These are phyloP conservation scores for Glaciozyma martinii DNA, from an alignment of 768 basidiomycete species.

Conservation along the genomic window DNA sequence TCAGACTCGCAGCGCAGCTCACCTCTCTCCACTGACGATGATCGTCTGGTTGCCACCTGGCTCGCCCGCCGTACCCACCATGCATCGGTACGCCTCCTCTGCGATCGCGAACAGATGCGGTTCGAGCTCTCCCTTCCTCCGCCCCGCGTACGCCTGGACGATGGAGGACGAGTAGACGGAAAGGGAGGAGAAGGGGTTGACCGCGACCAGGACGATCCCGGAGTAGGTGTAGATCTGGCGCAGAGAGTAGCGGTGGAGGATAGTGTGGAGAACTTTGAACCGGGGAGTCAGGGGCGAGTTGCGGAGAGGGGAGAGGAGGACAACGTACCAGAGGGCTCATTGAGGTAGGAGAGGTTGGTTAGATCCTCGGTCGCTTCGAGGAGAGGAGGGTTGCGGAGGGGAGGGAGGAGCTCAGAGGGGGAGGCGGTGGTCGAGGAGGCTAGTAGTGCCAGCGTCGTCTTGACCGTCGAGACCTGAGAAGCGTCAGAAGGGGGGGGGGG, in stretches of 20 bases:
- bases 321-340: slow-evolving; percentile 82
- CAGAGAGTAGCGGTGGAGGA: slow-evolving; percentile 89
- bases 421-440: slow-evolving; percentile 46
- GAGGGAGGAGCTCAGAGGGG: slow-evolving; percentile 56
- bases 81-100: slow-evolving; percentile 95
- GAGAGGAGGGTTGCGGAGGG: slow-evolving; percentile 89
- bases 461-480: slow-evolving; percentile 44
- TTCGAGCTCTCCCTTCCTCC: slow-evolving; percentile 86
- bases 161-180: slow-evolving; percentile 94
- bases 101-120: slow-evolving; percentile 98
- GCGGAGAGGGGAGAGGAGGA: not conserved
- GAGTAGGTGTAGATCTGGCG: slow-evolving; percentile 99
- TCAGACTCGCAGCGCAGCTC: slow-evolving; percentile 30
- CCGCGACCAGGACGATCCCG: slow-evolving; percentile 95
- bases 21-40: slow-evolving; percentile 97
- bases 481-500: too few species aligned
- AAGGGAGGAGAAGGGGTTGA: slow-evolving; percentile 97
- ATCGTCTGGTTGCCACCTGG: slow-evolving; percentile 80
- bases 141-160: slow-evolving; percentile 90
- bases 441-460: slow-evolving; percentile 70
- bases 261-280: slow-evolving; percentile 77
- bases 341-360: slow-evolving; percentile 92
- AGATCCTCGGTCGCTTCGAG: slow-evolving; percentile 96
- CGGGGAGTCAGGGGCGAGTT: not conserved
- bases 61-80: slow-evolving; percentile 61